phyloP scores from a whole-genome alignment of 148 eudicot species.

The Silene latifolia region DNA sequence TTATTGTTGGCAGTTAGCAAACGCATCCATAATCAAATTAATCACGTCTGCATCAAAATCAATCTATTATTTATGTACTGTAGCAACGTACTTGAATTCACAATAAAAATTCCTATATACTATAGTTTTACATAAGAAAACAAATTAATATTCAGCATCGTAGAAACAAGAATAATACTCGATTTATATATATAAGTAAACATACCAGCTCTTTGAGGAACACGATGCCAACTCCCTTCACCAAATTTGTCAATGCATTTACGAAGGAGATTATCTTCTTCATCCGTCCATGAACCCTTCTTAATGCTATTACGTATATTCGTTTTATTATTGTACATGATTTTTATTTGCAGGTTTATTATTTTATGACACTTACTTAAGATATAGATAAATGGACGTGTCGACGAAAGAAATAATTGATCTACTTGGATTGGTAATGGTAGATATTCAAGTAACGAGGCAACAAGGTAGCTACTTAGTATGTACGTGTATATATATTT shows the following conservation, averaged over 20 bases:
- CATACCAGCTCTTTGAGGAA: constrained; percentile 42
- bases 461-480: not conserved
- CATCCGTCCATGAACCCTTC: constrained; percentile 41
- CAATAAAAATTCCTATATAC: too few species aligned
- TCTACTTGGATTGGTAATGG: not conserved
- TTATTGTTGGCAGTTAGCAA: too few species aligned
- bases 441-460: not conserved
- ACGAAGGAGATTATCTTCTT: constrained; percentile 39
- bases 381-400: too few species aligned
- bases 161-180: too few species aligned
- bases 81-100: too few species aligned
- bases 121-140: too few species aligned
- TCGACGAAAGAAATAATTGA: not conserved
- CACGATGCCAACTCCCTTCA: constrained; percentile 45
- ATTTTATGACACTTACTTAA: too few species aligned
- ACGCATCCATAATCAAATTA: too few species aligned
- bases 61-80: too few species aligned
- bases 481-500: not conserved
- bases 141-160: too few species aligned
- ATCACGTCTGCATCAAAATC: too few species aligned
- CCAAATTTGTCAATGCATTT: constrained; percentile 36
- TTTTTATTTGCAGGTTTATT: not conserved
- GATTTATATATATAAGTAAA: not conserved
- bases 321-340: not conserved
- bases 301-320: constrained; percentile 13